phyloP scores from a whole-genome alignment of 148 eudicot genomes.

The Amaranthus hypochondriacus region DNA sequence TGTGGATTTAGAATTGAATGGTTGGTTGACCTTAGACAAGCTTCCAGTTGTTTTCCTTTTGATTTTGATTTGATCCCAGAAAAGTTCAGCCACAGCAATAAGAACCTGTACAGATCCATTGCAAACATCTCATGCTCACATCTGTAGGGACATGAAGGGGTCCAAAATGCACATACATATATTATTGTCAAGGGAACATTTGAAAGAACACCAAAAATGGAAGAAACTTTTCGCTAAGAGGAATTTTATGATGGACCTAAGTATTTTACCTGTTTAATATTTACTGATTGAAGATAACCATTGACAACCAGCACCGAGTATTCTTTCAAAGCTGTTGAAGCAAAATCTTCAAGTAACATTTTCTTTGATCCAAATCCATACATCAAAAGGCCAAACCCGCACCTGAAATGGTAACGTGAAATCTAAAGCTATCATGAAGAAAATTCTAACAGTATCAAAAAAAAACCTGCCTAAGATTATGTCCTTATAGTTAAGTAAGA shows the following conservation, averaged over 20 bases:
- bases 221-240: background rate
- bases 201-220: background rate
- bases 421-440: constrained; percentile 6
- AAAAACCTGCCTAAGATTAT: background rate
- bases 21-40: constrained; percentile 42
- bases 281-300: constrained; percentile 90
- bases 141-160: background rate
- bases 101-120: constrained; percentile 39
- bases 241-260: constrained; percentile 11
- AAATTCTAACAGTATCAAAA: background rate
- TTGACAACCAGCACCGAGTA: constrained; percentile 71
- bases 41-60: constrained; percentile 40
- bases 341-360: constrained; percentile 83
- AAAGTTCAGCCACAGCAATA: constrained; percentile 64
- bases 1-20: constrained; percentile 54
- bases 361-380: constrained; percentile 98
- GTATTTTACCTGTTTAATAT: constrained; percentile 69
- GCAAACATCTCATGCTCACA: constrained; percentile 7
- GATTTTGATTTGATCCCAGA: constrained; percentile 65
- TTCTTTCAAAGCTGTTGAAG: constrained; percentile 66
- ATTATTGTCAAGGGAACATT: background rate
- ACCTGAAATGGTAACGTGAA: constrained; percentile 32
- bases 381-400: constrained; percentile 89
- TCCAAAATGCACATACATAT: background rate
- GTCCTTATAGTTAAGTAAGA: background rate